Conservation (phyloP, 2,329 filamentous ascomycete genomes). For the Trichoderma arundinaceum region DNA sequence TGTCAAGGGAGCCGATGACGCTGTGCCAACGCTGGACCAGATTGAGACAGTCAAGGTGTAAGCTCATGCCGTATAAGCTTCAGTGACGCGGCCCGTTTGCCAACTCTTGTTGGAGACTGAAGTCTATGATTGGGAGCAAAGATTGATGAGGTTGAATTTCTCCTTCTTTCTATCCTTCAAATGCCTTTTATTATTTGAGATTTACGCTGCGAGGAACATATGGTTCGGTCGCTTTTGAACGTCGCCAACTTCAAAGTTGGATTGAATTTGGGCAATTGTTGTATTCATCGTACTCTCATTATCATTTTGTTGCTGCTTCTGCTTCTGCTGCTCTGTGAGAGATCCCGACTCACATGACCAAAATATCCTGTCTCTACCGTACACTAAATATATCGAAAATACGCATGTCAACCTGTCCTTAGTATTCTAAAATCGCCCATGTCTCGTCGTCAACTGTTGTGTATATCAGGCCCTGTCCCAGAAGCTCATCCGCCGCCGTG, state of each 20-base stretch:
- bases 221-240: background rate
- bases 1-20: slow-evolving; percentile 38
- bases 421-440: slow-evolving; percentile 77
- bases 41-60: slow-evolving; percentile 31
- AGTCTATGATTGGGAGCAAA: background rate
- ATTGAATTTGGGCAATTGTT: background rate
- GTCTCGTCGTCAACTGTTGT: slow-evolving; percentile 93
- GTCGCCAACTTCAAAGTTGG: background rate
- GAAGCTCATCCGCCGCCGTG: slow-evolving; percentile 80
- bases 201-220: background rate
- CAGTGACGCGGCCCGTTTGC: background rate
- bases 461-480: slow-evolving; percentile 77
- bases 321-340: background rate
- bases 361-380: slow-evolving; percentile 23
- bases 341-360: background rate
- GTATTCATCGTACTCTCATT: slow-evolving; percentile 13
- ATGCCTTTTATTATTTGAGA: background rate
- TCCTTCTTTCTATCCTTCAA: slow-evolving; percentile 6
- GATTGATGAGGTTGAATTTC: background rate
- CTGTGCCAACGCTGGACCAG: slow-evolving; percentile 32
- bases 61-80: background rate
- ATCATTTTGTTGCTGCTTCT: slow-evolving; percentile 1
- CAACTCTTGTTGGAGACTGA: background rate
- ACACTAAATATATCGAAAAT: slow-evolving; percentile 12
- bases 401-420: background rate